Evolutionary conservation across 129 eudicot genomes (phyloP), one percentile per base, ranked within the genome.

Genomic region (Tagetes patula): DNA sequence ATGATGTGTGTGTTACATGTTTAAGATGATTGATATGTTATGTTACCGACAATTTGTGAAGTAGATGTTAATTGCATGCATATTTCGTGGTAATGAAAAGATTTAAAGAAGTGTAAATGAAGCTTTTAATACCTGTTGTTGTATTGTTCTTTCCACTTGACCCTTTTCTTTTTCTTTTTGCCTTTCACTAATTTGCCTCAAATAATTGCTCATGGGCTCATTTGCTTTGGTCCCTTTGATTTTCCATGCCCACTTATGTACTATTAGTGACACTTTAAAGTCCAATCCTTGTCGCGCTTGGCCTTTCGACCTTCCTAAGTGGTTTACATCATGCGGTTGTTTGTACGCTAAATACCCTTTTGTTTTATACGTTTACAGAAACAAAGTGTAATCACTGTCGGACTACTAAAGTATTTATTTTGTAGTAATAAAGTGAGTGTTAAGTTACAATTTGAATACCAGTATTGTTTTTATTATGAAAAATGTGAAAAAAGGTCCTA

Each of bases 111-210:
- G 73, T 71, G 77, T 72, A 79, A 79, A 79, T 79, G 69, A 77
- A 79, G 41, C 82, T 72, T 79, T 76, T 47, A 65, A 33, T 66
- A 64, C 71, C 14, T 61, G 48, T 71, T 76, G 42, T 76, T 76
- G 42, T 76, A 34, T 14, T 65, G 54, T 36, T 61, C 67, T 61
- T 79, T 72, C 82, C 78, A 79, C 82, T 79, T 79, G 82, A 79
- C 78, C 72, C 78, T 60, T 79, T 64, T 71, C 72, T 65, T 71
- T 78, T 62, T 72, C 68, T 54, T 65, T 79, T 79, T 36, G 69
- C 78, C 82, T 77, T 70, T 77, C 81, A 77, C 81, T 77, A 77
- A 70, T 79, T 64, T 71, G 68, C 78, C 76, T 79, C 82, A 72
- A 79, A 79, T 79, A 55, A 79, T 79, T 79, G 82, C 77, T 71